A percentile compares a stretch with the other conserved stretches of the same genome.
Evolutionary conservation across 768 basidiomycete species (phyloP).

Genomic region (Phaeotremella skinneri): DNA sequence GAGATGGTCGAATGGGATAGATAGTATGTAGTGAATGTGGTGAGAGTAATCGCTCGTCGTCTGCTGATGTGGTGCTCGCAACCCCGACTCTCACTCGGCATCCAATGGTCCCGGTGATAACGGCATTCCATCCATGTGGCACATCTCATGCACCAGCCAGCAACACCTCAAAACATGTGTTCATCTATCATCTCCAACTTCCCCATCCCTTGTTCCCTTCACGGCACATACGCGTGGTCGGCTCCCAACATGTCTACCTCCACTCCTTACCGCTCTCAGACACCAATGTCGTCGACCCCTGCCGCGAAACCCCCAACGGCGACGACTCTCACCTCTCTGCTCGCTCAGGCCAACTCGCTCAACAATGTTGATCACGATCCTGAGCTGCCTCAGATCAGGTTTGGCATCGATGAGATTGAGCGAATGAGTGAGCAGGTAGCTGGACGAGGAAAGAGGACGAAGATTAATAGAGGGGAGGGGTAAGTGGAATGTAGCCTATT

Average conservation of each 20-base stretch:
- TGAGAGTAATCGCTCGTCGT: not conserved
- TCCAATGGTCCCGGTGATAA: not conserved
- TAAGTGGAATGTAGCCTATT: conserved; percentile 14
- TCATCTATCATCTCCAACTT: too few relatives aligned
- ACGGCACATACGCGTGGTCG: too few relatives aligned
- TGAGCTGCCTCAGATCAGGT: conserved; percentile 81
- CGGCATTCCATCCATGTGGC: not conserved
- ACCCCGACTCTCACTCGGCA: not conserved
- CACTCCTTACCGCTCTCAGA: conserved; percentile 12
- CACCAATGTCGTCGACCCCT: conserved; percentile 9
- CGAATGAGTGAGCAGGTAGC: conserved; percentile 78
- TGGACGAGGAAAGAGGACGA: conserved; percentile 38
- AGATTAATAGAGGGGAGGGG: conserved; percentile 31
- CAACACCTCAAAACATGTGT: not conserved
- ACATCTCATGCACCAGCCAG: not conserved
- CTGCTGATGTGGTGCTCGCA: too few relatives aligned
- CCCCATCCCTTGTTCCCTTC: too few relatives aligned
- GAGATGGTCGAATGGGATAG: not conserved
- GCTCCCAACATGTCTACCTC: conserved; percentile 23
- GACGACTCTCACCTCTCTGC: conserved; percentile 28
- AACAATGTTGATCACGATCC: conserved; percentile 51
- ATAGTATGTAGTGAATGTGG: conserved; percentile 6
- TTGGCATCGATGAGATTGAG: conserved; percentile 93
- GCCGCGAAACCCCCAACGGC: conserved; percentile 18
- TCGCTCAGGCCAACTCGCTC: conserved; percentile 42